A percentile compares a stretch with the other conserved stretches of the same genome.
Evolutionary conservation across 805 yeast species (phyloP).

Genomic region (Pichia cephalocereana): DNA sequence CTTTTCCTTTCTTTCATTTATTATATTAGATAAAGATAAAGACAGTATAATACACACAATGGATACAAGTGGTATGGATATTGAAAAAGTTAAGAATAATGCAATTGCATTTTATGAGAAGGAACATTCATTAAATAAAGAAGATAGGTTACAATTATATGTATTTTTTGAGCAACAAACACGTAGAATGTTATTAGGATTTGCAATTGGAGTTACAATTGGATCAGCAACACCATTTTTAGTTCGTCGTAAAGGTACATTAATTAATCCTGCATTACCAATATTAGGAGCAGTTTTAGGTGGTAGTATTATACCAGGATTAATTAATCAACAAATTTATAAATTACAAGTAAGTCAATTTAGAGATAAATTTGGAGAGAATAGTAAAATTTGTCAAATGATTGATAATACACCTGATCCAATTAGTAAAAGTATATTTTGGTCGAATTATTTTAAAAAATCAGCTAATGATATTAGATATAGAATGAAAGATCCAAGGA

Average conservation of each 20-base stretch:
- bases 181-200: constrained; percentile 26
- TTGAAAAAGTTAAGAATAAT: constrained; percentile 29
- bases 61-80: constrained; percentile 8
- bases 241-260: constrained; percentile 26
- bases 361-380: constrained; percentile 18
- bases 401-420: constrained; percentile 21
- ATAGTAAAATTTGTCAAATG: constrained; percentile 15
- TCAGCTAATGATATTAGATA: constrained; percentile 43
- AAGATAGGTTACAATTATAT: constrained; percentile 35
- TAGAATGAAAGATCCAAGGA: constrained; percentile 48
- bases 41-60: no score
- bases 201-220: constrained; percentile 33
- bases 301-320: constrained; percentile 27
- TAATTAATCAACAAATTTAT: constrained; percentile 23
- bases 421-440: constrained; percentile 21
- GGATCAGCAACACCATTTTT: constrained; percentile 37
- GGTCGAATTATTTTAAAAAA: constrained; percentile 45
- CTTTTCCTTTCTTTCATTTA: background rate
- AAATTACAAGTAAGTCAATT: constrained; percentile 24
- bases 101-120: constrained; percentile 41
- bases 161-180: constrained; percentile 30
- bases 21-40: background rate
- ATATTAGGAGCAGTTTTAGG: constrained; percentile 34
- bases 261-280: constrained; percentile 32
- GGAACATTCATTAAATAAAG: constrained; percentile 33